These are phyloP conservation scores for Cercospora zeae-maydis DNA, from an alignment of 2,329 filamentous ascomycete genomes.

Conservation along the genomic window DNA sequence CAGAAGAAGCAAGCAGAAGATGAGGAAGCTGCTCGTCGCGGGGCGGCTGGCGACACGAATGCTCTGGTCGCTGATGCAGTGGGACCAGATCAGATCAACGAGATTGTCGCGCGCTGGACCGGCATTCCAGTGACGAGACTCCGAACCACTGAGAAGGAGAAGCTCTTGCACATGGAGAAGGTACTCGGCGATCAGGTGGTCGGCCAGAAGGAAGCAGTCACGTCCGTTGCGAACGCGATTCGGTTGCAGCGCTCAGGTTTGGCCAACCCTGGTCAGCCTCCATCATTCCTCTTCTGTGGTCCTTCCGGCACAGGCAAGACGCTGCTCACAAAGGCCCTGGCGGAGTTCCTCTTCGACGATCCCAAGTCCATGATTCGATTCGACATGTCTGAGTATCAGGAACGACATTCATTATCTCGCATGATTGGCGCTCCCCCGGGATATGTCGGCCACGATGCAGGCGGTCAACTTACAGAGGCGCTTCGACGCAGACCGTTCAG, in stretches of 20 bases:
- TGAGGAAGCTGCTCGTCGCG: constrained; percentile 53
- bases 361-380: constrained; percentile 97
- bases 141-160: constrained; percentile 94
- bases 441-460: constrained; percentile 94
- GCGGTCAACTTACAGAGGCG: constrained; percentile 91
- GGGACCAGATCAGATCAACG: constrained; percentile 96
- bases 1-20: constrained; percentile 79
- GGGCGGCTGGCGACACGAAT: constrained; percentile 53
- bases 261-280: constrained; percentile 86
- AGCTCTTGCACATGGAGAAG: constrained; percentile 95
- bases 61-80: constrained; percentile 87
- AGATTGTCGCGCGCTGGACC: constrained; percentile 97
- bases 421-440: constrained; percentile 98
- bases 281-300: constrained; percentile 97
- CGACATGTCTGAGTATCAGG: constrained; percentile 99
- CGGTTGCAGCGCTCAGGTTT: constrained; percentile 91
- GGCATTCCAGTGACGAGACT: constrained; percentile 94
- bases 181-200: constrained; percentile 80
- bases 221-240: constrained; percentile 91
- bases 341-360: constrained; percentile 97
- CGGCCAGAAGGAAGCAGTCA: constrained; percentile 89
- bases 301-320: constrained; percentile 98
- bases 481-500: constrained; percentile 94
- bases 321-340: constrained; percentile 89
- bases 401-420: constrained; percentile 87